Evolutionary conservation across 805 yeast species (phyloP), one percentile per base, ranked within the genome.

Genomic region (Priceomyces melissophilus): DNA sequence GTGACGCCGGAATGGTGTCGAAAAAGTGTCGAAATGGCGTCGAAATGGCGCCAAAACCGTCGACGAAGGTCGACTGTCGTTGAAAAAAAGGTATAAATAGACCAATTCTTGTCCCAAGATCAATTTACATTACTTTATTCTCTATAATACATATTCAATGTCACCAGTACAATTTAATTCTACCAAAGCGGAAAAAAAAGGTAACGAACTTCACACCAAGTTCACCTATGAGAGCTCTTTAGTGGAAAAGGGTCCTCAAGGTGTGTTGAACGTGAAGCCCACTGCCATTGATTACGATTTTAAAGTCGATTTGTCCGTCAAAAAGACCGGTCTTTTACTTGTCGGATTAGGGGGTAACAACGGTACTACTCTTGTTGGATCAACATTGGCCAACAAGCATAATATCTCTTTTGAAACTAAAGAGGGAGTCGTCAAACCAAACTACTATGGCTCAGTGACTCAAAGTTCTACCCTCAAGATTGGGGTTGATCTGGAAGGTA

Each of bases 261-360:
- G 84, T 29, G 60, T 71, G 40, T 75, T 75, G 55, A 58, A 67
- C 33, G 95, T 90, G 39, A 79, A 82, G 14, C 95, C 95, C 15
- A 76, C 82, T 40, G 58, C 75, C 42, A 76, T 75, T 48, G 84
- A 87, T 50, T 87, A 87, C 58, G 83, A 88, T 59, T 91, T 90
- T 75, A 87, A 87, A 65, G 82, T 87, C 38, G 95, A 88, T 53
- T 75, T 87, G 60, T 75, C 73, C 42, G 79, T 82, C 33, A 96
- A 96, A 53, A 88, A 84, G 65, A 76, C 88, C 37, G 98, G 98
- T 54, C 72, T 90, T 48, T 67, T 90, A 80, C 75, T 91, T 47
- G 97, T 90, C 28, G 98, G 98, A 53, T 75, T 90, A 50, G 97
- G 97, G 54, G 98, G 98, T 66, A 90, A 90, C 75, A 90, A 90